These are phyloP conservation scores for Kluyveromyces siamensis DNA, from an alignment of 805 yeast genomes.

Conservation along the genomic window DNA sequence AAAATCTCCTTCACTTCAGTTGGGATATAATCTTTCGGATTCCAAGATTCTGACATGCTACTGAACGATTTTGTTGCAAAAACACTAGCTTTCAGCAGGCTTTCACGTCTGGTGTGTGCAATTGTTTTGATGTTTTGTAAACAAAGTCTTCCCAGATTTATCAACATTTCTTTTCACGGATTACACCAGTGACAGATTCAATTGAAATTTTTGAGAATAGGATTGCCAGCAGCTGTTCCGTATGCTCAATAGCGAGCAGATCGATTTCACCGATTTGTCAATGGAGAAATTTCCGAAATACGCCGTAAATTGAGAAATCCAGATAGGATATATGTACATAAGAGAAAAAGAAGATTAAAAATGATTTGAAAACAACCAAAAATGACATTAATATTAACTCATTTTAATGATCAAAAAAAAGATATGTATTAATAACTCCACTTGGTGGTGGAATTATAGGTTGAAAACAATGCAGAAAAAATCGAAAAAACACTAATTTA, in stretches of 20 bases:
- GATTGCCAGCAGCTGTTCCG: neutral
- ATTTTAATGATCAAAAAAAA: constrained; percentile 2
- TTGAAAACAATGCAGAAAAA: neutral
- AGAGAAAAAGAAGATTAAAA: neutral
- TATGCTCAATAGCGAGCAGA: no score
- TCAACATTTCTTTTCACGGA: neutral
- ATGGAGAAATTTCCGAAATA: neutral
- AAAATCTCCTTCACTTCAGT: constrained; percentile 28
- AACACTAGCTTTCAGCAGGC: neutral
- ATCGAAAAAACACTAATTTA: neutral
- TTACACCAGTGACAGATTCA: neutral
- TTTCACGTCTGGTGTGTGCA: neutral
- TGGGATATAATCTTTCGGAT: constrained; percentile 38
- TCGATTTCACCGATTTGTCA: no score
- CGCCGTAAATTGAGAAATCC: neutral
- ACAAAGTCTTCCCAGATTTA: neutral
- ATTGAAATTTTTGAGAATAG: no score
- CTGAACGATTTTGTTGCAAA: neutral
- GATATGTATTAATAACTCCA: neutral
- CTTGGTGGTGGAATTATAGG: neutral
- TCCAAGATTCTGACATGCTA: constrained; percentile 30
- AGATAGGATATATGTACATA: neutral
- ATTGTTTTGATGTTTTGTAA: neutral
- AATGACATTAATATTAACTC: neutral
- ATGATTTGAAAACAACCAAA: constrained; percentile 1